Evolutionary conservation across 208 protist genomes (phyloP), one percentile per base, ranked within the genome.

Genomic region (Naegleria fowleri): DNA sequence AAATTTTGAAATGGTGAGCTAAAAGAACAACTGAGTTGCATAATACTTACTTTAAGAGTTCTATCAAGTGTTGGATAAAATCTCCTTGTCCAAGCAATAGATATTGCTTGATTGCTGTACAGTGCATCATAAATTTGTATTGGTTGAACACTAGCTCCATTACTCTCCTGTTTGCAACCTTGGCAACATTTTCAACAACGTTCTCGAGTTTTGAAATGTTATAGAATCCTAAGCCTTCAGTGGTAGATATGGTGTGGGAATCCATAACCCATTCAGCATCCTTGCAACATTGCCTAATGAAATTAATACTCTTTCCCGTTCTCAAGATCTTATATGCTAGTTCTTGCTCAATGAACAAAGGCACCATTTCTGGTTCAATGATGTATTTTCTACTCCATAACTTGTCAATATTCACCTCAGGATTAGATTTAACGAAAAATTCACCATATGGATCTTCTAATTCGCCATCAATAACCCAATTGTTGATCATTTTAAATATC

Each of bases 51-150:
- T 41, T 15, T n/a, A 96, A 55, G 11, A 92, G 85, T 41, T 96
- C 94, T 92, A 97, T 95, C 33, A 97, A 92, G 43, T 92, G 89
- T 83, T 95, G 94, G 16, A 96, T 92, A 87, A 97, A 97, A 89
- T 97, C 96, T 52, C 96, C 96, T 90, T 97, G 95, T 11, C 94
- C 95, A 19, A 97, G 88, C 7, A 97, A 90, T 55, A 97, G 29
- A 75, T 95, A 96, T 55, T 91, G 85, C 75, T 95, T 94, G 36
- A 97, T 88, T 75, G 94, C 94, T 13, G 52, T 41, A 13, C 40
- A 92, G 88, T 96, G 95, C 11, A 93, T 79, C 36, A 91, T 75
- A 33, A 95, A 92, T 79, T 93, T 91, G 90, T 92, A 96, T 86
- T 94, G 85, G 11, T 93, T 83, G 38, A 95, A 88, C 6, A 96